Conservation (phyloP, 2,329 filamentous ascomycete species). For the Elsinoe perseae region DNA sequence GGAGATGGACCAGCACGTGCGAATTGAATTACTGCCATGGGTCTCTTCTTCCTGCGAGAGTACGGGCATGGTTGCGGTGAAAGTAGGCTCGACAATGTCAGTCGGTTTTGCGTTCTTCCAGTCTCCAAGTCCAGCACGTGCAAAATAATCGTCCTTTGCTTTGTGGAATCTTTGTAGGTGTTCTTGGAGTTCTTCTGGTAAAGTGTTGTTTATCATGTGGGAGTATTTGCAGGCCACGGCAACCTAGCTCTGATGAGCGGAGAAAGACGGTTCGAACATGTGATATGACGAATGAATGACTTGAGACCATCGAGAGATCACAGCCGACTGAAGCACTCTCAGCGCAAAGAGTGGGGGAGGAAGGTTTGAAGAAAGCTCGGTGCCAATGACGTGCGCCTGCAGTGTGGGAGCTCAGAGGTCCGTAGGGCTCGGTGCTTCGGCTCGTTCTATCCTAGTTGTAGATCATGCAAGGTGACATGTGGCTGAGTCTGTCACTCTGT, state of each 20-base stretch:
- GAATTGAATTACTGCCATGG: conserved; percentile 31
- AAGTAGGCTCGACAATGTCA: not conserved
- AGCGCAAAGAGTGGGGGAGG: not conserved
- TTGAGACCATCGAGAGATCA: not conserved
- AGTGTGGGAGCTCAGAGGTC: not conserved
- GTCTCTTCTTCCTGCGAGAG: conserved; percentile 36
- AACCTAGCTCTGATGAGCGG: not conserved
- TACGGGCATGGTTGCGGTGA: conserved; percentile 32
- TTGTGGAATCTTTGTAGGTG: not conserved
- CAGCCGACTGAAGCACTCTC: not conserved
- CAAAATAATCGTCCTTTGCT: not conserved
- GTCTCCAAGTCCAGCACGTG: not conserved
- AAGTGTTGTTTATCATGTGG: not conserved
- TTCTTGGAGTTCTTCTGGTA: not conserved
- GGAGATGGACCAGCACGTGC: not conserved
- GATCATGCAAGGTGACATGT: conserved; percentile 9
- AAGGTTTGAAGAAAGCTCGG: not conserved
- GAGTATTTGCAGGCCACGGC: not conserved
- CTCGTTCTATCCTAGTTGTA: conserved; percentile 1
- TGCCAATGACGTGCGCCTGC: not conserved
- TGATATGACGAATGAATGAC: conserved; percentile 7
- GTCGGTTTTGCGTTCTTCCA: not conserved
- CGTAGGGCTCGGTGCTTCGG: not conserved
- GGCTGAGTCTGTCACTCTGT: not conserved
- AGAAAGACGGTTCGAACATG: not conserved